Evolutionary conservation across 179 eudicot genomes (phyloP), one percentile per base, ranked within the genome.

Genomic region (Patellifolia procumbens): DNA sequence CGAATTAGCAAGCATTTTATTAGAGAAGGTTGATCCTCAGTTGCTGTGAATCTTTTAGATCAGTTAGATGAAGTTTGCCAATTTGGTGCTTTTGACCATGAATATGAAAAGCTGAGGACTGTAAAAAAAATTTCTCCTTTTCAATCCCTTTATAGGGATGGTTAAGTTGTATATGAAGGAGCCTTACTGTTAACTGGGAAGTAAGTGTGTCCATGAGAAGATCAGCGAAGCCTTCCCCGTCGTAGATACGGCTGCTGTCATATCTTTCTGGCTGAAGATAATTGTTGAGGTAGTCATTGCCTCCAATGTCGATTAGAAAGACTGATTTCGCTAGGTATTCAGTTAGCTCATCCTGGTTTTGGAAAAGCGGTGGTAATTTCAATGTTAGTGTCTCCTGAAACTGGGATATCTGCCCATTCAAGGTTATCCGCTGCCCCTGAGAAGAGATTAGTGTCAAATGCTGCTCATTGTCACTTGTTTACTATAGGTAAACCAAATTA

Each of bases 241-340:
- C 73, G 81, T 83, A 85, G 19, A 46, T 10, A 53, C 75, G 83
- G 51, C 88, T 83, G 79, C 68, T 75, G 74, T 72, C 84, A 31
- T 85, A 85, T 76, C 77, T 73, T 64, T 59, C 49, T 13, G 88
- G 88, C 51, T 59, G 80, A 10, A 83, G 86, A 68, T 86, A 86
- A 65, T 86, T 83, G 83, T 86, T 86, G 58, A 86, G 80, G 75
- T 83, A 86, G 81, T 86, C 88, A 46, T 86, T 86, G 69, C 88
- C 86, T 32, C 85, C 88, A 39, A 86, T 86, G 83, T 83, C 80
- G 78, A 83, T 74, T 32, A 81, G 53, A 74, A 76, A 83, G 68
- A 86, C 76, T 10, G 86, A 81, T 65, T 81, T 86, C 46, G 85
- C 79, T 0, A 86, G 81, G 53, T 85, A 83, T 65, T 76, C 77